Evolutionary conservation across 495 filamentous ascomycete species (phyloP).

Genomic region (Trichoderma reesei): DNA sequence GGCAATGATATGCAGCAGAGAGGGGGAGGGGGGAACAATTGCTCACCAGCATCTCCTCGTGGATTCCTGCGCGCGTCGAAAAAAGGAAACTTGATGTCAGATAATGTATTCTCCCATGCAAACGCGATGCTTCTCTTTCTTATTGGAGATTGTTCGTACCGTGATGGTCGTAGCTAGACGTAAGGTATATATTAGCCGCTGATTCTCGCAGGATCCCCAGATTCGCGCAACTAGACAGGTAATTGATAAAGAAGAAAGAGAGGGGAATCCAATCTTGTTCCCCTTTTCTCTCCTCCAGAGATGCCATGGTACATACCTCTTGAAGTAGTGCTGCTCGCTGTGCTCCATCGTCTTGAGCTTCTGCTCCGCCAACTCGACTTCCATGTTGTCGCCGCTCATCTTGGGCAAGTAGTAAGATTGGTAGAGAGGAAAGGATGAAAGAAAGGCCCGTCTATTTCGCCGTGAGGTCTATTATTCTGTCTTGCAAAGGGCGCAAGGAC

Average conservation of each 20-base stretch:
- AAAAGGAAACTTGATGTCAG: conserved; percentile 18
- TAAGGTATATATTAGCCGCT: conserved; percentile 23
- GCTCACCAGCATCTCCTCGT: conserved; percentile 96
- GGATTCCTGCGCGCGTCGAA: conserved; percentile 54
- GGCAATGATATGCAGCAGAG: conserved; percentile 14
- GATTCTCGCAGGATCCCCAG: conserved; percentile 4
- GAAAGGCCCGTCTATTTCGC: neutral
- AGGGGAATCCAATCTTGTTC: neutral
- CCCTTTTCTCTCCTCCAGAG: neutral
- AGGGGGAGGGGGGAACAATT: conserved; percentile 12
- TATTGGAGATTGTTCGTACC: conserved; percentile 43
- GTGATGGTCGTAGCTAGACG: conserved; percentile 82
- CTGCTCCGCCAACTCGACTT: conserved; percentile 40
- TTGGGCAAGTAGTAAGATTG: conserved; percentile 8
- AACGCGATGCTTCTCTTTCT: neutral
- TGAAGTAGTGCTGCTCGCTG: conserved; percentile 94
- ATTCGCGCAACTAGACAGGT: neutral
- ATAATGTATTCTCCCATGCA: conserved; percentile 16
- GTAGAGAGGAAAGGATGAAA: neutral
- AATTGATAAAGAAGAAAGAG: neutral
- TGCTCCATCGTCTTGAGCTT: conserved; percentile 60
- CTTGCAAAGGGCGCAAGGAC: neutral
- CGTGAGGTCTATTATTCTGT: neutral
- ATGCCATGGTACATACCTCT: conserved; percentile 53
- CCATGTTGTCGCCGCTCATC: conserved; percentile 35